phyloP scores from a whole-genome alignment of 2,329 filamentous ascomycete species.

The Pseudogymnoascus sp. region DNA sequence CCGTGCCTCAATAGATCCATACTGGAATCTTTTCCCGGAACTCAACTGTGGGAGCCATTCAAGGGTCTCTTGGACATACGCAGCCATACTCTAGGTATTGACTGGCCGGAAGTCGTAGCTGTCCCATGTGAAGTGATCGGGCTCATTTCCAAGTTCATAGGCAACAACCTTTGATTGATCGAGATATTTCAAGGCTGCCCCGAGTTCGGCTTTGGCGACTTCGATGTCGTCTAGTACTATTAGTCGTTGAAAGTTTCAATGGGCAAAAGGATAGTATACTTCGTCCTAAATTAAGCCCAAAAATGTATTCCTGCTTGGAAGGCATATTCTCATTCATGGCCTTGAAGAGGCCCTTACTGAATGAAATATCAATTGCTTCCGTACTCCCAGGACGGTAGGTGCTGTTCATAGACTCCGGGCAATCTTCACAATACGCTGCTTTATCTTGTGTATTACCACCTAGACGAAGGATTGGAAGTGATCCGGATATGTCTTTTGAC shows the following conservation, averaged over 20 bases:
- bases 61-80: not conserved
- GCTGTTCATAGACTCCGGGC: not conserved
- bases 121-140: not conserved
- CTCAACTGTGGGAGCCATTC: not conserved
- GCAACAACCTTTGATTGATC: not conserved
- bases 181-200: not conserved
- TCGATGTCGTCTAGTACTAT: not conserved
- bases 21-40: not conserved
- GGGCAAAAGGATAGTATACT: not conserved
- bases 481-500: not conserved
- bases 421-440: not conserved
- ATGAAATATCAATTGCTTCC: not conserved
- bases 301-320: not conserved
- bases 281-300: constrained; percentile 7
- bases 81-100: not conserved
- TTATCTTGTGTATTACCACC: constrained; percentile 7
- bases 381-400: not conserved
- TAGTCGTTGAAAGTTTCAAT: not conserved
- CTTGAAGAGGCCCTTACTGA: not conserved
- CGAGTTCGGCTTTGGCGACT: not conserved
- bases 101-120: not conserved
- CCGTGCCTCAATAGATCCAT: not conserved
- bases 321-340: not conserved
- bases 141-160: not conserved
- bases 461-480: not conserved